Evolutionary conservation across 2,329 filamentous ascomycete species (phyloP), one percentile per base, ranked within the genome.

Genomic region (Ceratocystis huliohia): DNA sequence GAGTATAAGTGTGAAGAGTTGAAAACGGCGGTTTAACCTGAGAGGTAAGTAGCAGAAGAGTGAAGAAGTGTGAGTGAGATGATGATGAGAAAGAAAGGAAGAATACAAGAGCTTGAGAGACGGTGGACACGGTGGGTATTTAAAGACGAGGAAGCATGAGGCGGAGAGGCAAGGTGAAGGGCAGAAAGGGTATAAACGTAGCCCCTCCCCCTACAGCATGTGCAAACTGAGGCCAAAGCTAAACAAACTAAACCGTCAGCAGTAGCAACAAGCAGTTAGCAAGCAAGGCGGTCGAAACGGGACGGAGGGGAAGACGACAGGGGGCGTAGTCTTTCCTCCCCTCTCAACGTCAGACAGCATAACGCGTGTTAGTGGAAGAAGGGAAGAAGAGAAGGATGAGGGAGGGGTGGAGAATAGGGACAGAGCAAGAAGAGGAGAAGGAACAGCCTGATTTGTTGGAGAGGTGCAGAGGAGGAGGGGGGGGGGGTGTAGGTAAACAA

Each of bases 41-140:
- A 56, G 17, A 33, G 22, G 22, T 48, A 45, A 13, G 63, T 62
- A 62, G 62, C 5, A 65, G 63, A 61, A 56, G 66, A 53, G 50
- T 17, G 13, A 61, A 65, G 63, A 61, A 56, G 66, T 33, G 50
- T 17, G 13, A 61, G n/a, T 37, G 37, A 45, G 25, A 28, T 37
- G 17, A 64, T 66, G 53, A 50, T 66, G 45, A 62, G 56, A 65
- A 61, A 65, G 59, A 45, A 57, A 62, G 28, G 45, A 50, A 46
- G 6, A 64, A 53, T 13, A 61, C 50, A 61, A 57, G 7, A 20
- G 22, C 15, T 17, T 22, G 20, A 63, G 8, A 68, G 15, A 65
- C 59, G 63, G 64, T 45, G 66, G 66, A 44, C 20, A 48, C 30
- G 22, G 66, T 30, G 57, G 48, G 64, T 68, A 68, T 68, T 68